Base-by-base conservation (phyloP, 2,329 filamentous ascomycete genomes). In the Hypoxylon sp. region DNA sequence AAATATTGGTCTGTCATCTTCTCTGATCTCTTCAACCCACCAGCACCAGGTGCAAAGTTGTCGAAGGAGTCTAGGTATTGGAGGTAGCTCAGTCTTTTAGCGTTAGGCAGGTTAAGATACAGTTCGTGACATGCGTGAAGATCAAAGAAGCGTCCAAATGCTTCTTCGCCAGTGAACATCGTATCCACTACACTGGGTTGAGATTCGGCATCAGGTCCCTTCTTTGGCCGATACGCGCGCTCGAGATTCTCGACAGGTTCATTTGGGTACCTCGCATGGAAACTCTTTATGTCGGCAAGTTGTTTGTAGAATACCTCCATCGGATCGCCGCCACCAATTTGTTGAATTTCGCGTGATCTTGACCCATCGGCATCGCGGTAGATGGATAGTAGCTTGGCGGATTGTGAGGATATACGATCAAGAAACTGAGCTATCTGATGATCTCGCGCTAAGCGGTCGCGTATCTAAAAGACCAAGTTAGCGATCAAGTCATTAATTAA, bases 231-330 rank as follows among this genome's bases (percentile, higher is more conserved):
- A 84, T 99, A 99, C 37, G 94, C 92, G 73, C 91, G 89, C 82
- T 99, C 97, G 13, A 97, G 89, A 75, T 98, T 98, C 80, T 99
- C 96, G 52, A 97, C 93, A 31, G 93, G 94, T 78, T 98, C 94
- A 81, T 97, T 97, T 0, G 95, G 95, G 77, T 99, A 98, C 74
- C 92, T 90, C 65, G 91, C 88, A 80, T 99, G 94, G 78, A 97
- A 97, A 52, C 92, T 90, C 76, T 94, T 96, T 76, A 97, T 92
- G 26, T 91, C 88, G 63, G 88, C 85, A 14, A 97, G 83, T 76
- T 97, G 92, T 72, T 91, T 92, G 84, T 97, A 95, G 81, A 99
- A 99, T 70, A 94, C 91, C 47, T 94, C 92, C 78, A 98, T 94
- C 0, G 93, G 89, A 74, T 98, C 95, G 71, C 93, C 94, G 0